phyloP scores from a whole-genome alignment of 2,329 filamentous ascomycete genomes.

The Gaeumannomyces tritici region DNA sequence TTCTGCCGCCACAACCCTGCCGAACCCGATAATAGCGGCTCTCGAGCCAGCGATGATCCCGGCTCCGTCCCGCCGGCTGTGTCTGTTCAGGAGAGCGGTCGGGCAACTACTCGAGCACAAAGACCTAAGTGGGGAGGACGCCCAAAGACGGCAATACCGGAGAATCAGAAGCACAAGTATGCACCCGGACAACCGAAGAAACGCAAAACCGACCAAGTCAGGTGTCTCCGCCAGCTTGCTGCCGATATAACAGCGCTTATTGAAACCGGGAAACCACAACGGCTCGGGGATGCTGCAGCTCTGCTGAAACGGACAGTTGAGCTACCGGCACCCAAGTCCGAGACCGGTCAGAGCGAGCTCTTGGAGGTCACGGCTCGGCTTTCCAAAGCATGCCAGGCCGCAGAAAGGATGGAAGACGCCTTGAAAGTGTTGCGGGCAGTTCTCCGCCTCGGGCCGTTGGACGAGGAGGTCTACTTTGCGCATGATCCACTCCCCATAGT shows the following conservation, averaged over 20 bases:
- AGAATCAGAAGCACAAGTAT: neutral
- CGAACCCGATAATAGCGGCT: neutral
- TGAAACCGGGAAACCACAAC: neutral
- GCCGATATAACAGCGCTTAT: neutral
- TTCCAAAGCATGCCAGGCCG: conserved; percentile 21
- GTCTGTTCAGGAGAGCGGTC: neutral
- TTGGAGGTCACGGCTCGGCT: conserved; percentile 18
- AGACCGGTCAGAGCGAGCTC: conserved; percentile 6
- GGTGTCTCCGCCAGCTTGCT: neutral
- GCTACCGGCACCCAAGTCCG: neutral
- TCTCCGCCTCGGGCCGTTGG: conserved; percentile 16
- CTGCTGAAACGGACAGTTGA: neutral
- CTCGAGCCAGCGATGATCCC: too few relatives aligned
- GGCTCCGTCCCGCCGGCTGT: too few relatives aligned
- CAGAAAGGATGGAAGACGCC: conserved; percentile 20
- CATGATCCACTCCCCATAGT: conserved; percentile 25
- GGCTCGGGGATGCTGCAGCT: neutral
- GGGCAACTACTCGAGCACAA: neutral
- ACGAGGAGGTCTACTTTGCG: conserved; percentile 23
- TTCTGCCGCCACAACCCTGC: neutral
- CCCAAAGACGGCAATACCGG: neutral
- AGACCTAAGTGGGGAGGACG: neutral
- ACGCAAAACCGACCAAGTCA: neutral
- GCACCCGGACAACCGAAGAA: neutral
- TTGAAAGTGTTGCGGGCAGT: conserved; percentile 18